A percentile compares a stretch with the other conserved stretches of the same genome.
These are phyloP conservation scores for Sungouiozyma ichnusensis DNA, from an alignment of 805 yeast species.

Conservation along the genomic window DNA sequence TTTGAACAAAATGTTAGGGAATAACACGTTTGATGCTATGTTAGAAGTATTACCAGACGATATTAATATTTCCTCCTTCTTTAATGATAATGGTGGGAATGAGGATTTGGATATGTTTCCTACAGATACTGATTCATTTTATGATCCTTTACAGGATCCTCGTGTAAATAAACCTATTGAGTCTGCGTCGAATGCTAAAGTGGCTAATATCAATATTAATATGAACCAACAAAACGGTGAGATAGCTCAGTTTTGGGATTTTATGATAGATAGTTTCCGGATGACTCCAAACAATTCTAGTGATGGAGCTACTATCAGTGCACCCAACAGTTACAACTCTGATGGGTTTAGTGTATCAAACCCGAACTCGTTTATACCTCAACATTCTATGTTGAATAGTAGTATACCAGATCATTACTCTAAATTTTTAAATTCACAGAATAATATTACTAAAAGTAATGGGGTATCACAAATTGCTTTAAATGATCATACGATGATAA, in stretches of 20 bases:
- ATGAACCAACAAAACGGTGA: conserved; percentile 29
- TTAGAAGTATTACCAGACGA: conserved; percentile 28
- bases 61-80: conserved; percentile 12
- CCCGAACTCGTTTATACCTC: background rate
- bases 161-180: conserved; percentile 17
- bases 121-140: background rate
- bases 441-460: background rate
- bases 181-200: conserved; percentile 7
- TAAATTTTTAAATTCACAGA: background rate
- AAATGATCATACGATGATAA: background rate
- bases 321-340: conserved; percentile 27
- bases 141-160: background rate
- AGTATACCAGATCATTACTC: background rate
- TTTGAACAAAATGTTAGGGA: background rate
- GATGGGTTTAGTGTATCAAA: conserved; percentile 5
- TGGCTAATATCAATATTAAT: conserved; percentile 1
- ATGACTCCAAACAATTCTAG: conserved; percentile 27
- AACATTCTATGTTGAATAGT: conserved; percentile 2
- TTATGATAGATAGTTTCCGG: conserved; percentile 30
- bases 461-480: background rate
- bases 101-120: conserved; percentile 2
- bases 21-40: conserved; percentile 25
- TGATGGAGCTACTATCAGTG: conserved; percentile 29
- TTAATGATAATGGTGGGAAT: conserved; percentile 3
- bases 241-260: conserved; percentile 32